Percentiles rank a stretch among this genome's conserved stretches.
Conservation (phyloP, 1,284 basidiomycete genomes). For the Austroboletus novae-zelandiae region DNA sequence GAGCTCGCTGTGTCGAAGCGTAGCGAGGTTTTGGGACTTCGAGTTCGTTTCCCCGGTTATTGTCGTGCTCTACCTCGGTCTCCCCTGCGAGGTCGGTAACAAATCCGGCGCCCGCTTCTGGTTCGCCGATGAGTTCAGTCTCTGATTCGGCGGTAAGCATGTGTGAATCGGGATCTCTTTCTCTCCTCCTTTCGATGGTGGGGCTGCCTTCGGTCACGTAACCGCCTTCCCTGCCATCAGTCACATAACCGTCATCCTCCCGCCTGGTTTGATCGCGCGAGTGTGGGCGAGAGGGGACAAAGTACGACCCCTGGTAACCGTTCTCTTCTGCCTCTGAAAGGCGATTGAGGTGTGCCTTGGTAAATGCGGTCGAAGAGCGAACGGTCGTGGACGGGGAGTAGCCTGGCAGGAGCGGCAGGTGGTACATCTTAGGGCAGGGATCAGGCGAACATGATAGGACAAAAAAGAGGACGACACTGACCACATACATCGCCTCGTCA, state of each 20-base stretch:
- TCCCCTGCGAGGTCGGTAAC: conserved; percentile 12
- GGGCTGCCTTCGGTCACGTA: conserved; percentile 25
- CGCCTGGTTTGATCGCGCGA: conserved; percentile 20
- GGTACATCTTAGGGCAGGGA: conserved; percentile 68
- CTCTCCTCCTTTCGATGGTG: conserved; percentile 6
- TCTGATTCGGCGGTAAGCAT: conserved; percentile 16
- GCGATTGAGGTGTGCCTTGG: conserved; percentile 60
- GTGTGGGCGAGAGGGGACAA: conserved; percentile 42
- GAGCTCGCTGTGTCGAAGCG: conserved; percentile 1
- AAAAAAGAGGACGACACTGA: conserved; percentile 42
- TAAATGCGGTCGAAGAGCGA: conserved; percentile 73
- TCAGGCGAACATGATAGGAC: not conserved
- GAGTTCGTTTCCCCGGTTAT: not conserved
- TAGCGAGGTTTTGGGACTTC: conserved; percentile 7
- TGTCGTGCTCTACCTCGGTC: conserved; percentile 3
- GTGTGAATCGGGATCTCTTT: not conserved
- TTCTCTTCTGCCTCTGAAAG: conserved; percentile 88
- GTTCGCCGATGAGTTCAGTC: conserved; percentile 9
- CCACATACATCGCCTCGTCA: conserved; percentile 91
- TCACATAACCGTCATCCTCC: conserved; percentile 33
- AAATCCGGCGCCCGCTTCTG: conserved; percentile 13
- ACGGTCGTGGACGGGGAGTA: conserved; percentile 85
- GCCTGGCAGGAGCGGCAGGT: conserved; percentile 87
- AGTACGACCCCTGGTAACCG: conserved; percentile 86
- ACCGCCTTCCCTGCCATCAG: conserved; percentile 24